Percentiles rank a stretch among this genome's conserved stretches.
These are phyloP conservation scores for Lachancea thermotolerans DNA, from an alignment of 805 yeast genomes.

Conservation along the genomic window DNA sequence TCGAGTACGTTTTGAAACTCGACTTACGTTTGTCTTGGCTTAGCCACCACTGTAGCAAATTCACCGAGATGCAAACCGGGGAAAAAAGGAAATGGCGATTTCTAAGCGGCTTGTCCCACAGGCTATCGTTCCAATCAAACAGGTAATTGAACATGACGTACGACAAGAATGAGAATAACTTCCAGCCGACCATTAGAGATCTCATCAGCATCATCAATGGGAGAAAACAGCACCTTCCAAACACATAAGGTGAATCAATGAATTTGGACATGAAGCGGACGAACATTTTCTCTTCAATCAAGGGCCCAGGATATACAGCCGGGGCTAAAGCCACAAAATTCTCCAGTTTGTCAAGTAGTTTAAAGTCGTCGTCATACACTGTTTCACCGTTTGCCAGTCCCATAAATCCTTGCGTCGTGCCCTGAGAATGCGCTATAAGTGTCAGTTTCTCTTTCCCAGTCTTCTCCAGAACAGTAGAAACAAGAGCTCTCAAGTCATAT, in stretches of 20 bases:
- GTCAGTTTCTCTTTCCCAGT: constrained; percentile 41
- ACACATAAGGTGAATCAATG: constrained; percentile 43
- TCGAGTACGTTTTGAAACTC: constrained; percentile 37
- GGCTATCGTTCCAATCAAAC: constrained; percentile 77
- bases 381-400: constrained; percentile 46
- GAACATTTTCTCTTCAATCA: constrained; percentile 56
- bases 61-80: constrained; percentile 74
- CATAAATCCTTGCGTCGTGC: constrained; percentile 79
- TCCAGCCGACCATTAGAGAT: constrained; percentile 39
- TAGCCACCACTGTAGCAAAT: constrained; percentile 92
- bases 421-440: constrained; percentile 84
- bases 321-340: constrained; percentile 79
- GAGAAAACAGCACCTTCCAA: constrained; percentile 75
- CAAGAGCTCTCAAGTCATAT: constrained; percentile 68
- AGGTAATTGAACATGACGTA: constrained; percentile 81
- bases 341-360: constrained; percentile 49
- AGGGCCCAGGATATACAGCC: constrained; percentile 80
- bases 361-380: constrained; percentile 28
- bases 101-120: constrained; percentile 66
- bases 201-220: constrained; percentile 66
- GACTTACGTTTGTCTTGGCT: constrained; percentile 34
- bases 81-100: constrained; percentile 77
- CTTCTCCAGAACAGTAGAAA: constrained; percentile 47
- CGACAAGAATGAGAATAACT: constrained; percentile 56
- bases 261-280: constrained; percentile 55